Evolutionary conservation across 2,329 filamentous ascomycete genomes (phyloP).

Genomic region (Beauveria rudraprayagi): DNA sequence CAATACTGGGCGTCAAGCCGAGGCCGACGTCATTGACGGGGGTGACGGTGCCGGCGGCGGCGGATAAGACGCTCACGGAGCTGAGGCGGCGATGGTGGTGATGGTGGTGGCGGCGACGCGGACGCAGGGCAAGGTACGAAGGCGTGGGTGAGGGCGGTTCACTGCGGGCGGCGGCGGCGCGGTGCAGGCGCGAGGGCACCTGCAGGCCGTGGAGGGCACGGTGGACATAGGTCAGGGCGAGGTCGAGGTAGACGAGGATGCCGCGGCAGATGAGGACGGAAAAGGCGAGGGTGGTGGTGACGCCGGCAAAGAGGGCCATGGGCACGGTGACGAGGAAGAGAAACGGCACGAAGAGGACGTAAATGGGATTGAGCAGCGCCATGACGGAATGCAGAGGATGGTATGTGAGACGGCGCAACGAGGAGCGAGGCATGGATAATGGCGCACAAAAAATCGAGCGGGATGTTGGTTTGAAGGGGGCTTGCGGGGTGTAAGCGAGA

Average conservation of each 20-base stretch:
- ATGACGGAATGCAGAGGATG: conserved; percentile 26
- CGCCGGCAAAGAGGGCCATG: conserved; percentile 52
- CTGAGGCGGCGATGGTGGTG: conserved; percentile 23
- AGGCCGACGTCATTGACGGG: conserved; percentile 29
- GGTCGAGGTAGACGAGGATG: conserved; percentile 54
- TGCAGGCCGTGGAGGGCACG: conserved; percentile 41
- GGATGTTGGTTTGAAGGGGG: too few species aligned
- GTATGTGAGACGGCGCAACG: conserved; percentile 8
- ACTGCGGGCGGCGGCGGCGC: conserved; percentile 16
- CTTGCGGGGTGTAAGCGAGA: neutral
- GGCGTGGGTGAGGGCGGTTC: conserved; percentile 14
- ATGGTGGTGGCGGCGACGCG: conserved; percentile 15
- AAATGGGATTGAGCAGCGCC: conserved; percentile 46
- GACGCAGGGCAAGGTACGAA: conserved; percentile 6
- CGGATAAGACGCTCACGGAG: conserved; percentile 23
- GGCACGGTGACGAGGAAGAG: conserved; percentile 55
- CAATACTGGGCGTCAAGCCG: conserved; percentile 38
- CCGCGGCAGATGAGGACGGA: conserved; percentile 53
- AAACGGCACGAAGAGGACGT: conserved; percentile 52
- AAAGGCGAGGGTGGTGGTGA: conserved; percentile 56
- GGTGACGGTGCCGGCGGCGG: conserved; percentile 24
- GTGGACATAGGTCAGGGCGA: conserved; percentile 49
- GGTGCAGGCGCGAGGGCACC: conserved; percentile 22
- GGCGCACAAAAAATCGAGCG: too few species aligned
- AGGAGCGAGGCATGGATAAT: conserved; percentile 13